phyloP scores from a whole-genome alignment of 805 yeast species.

The Yarrowia alimentaria region DNA sequence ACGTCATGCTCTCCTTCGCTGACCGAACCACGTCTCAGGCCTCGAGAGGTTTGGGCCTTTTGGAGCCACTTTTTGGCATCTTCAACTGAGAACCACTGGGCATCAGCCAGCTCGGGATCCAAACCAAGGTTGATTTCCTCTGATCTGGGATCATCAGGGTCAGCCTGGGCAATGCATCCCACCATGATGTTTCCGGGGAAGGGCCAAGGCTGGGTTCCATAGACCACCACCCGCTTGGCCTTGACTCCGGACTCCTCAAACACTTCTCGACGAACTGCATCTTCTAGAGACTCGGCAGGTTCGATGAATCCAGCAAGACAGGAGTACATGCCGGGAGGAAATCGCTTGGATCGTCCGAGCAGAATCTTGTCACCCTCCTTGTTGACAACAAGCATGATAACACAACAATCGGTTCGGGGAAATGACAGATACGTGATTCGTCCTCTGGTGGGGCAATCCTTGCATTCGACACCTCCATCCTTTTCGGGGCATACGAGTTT shows the following conservation, averaged over 20 bases:
- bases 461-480: slow-evolving; percentile 34
- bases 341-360: slow-evolving; percentile 67
- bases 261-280: slow-evolving; percentile 81
- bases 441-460: slow-evolving; percentile 42
- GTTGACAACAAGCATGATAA: slow-evolving; percentile 76
- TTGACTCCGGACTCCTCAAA: slow-evolving; percentile 94
- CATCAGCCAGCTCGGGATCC: slow-evolving; percentile 83
- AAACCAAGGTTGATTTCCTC: slow-evolving; percentile 61
- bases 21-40: slow-evolving; percentile 13
- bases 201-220: slow-evolving; percentile 95
- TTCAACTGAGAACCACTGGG: slow-evolving; percentile 72
- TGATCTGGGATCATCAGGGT: slow-evolving; percentile 49
- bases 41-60: slow-evolving; percentile 6
- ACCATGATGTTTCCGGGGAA: slow-evolving; percentile 91
- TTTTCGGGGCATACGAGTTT: slow-evolving; percentile 44
- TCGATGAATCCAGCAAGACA: slow-evolving; percentile 96
- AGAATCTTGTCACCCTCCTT: slow-evolving; percentile 58
- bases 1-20: slow-evolving; percentile 26
- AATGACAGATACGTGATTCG: slow-evolving; percentile 73
- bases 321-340: slow-evolving; percentile 63
- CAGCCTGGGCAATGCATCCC: slow-evolving; percentile 84
- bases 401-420: slow-evolving; percentile 90
- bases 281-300: slow-evolving; percentile 89
- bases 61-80: slow-evolving; percentile 17
- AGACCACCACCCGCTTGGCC: slow-evolving; percentile 55